phyloP scores from a whole-genome alignment of 169 alveolate genomes.

The Babesia bigemina region DNA sequence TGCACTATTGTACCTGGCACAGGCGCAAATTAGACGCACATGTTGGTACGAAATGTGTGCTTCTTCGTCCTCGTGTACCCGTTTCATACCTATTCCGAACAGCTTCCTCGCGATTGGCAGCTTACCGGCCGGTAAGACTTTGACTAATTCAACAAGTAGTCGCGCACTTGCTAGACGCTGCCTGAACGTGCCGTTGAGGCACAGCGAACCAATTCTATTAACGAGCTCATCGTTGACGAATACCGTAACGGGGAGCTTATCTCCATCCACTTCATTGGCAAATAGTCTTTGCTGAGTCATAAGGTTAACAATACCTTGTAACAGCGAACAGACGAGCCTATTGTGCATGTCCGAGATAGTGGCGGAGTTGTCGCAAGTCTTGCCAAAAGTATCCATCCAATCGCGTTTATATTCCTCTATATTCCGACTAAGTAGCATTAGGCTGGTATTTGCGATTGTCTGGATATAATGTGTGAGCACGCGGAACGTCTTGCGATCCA shows the following conservation, averaged over 20 bases:
- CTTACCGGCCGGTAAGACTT: slow-evolving; percentile 19
- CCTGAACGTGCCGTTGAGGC: slow-evolving; percentile 39
- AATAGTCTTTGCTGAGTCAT: slow-evolving; percentile 15
- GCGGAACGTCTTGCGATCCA: slow-evolving; percentile 45
- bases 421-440: slow-evolving; percentile 5
- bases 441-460: slow-evolving; percentile 3
- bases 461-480: slow-evolving; percentile 33
- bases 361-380: slow-evolving; percentile 45
- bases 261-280: background rate
- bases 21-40: slow-evolving; percentile 50
- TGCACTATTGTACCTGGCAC: slow-evolving; percentile 46
- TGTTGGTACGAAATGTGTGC: slow-evolving; percentile 28
- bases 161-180: slow-evolving; percentile 27
- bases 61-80: slow-evolving; percentile 34
- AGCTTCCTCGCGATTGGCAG: slow-evolving; percentile 1
- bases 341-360: slow-evolving; percentile 59
- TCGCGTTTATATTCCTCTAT: slow-evolving; percentile 35
- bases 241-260: slow-evolving; percentile 1
- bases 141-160: slow-evolving; percentile 51
- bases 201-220: slow-evolving; percentile 9
- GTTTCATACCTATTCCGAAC: slow-evolving; percentile 8
- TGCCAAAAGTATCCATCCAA: slow-evolving; percentile 61
- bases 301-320: slow-evolving; percentile 35
- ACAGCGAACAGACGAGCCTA: slow-evolving; percentile 44
- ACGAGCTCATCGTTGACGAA: slow-evolving; percentile 23